phyloP scores from a whole-genome alignment of 305 asterid genomes.

The Fraxinus sp. region DNA sequence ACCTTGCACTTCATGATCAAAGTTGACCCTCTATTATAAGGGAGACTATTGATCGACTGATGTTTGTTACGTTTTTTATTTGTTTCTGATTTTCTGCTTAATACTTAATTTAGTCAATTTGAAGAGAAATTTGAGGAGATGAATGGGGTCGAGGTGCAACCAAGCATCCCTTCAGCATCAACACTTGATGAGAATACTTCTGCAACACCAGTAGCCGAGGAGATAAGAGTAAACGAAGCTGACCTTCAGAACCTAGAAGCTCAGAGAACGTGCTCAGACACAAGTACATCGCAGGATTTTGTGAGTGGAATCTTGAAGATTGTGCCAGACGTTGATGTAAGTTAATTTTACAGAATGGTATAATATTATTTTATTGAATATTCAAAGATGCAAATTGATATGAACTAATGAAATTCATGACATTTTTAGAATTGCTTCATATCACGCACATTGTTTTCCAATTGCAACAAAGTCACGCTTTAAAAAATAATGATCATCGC shows the following conservation, averaged over 20 bases:
- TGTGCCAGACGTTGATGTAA: conserved; percentile 85
- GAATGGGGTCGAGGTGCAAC: not conserved
- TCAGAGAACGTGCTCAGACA: conserved; percentile 48
- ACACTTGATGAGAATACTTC: conserved; percentile 1
- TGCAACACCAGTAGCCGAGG: conserved; percentile 36
- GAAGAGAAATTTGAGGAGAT: not conserved
- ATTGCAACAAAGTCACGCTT: not conserved
- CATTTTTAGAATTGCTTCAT: not conserved
- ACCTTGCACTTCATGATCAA: not conserved
- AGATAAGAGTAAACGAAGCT: conserved; percentile 44
- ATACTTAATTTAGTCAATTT: not conserved
- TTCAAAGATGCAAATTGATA: not conserved
- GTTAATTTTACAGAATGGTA: conserved; percentile 27
- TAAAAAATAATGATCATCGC: not conserved
- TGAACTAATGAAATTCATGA: not conserved
- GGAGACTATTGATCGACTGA: not conserved
- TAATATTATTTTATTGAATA: not conserved
- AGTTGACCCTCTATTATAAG: not conserved
- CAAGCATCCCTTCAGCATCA: not conserved
- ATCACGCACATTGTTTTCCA: not conserved
- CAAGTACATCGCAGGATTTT: conserved; percentile 72
- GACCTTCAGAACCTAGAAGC: conserved; percentile 45
- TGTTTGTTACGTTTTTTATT: not conserved
- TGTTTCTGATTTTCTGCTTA: not conserved
- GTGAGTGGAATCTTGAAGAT: conserved; percentile 80